Evolutionary conservation across 805 yeast genomes (phyloP).

Genomic region (Maudiozyma turicensis): DNA sequence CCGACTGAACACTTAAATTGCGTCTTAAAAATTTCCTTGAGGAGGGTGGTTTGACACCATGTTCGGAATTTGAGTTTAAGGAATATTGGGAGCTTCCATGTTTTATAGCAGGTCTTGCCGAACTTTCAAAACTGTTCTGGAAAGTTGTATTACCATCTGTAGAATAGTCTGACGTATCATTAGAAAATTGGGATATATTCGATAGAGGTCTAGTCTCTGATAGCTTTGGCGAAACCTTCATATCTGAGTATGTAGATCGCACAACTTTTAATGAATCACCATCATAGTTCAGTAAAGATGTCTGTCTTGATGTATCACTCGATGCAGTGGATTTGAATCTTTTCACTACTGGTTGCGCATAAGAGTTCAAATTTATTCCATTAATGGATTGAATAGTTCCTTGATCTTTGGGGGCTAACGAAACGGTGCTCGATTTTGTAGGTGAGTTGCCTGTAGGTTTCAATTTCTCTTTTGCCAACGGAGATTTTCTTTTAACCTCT

Average conservation of each 20-base stretch:
- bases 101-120: background rate
- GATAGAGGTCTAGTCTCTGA: constrained; percentile 39
- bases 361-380: background rate
- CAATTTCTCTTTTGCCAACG: background rate
- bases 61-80: constrained; percentile 8
- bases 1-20: constrained; percentile 30
- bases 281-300: constrained; percentile 24
- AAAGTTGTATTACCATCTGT: constrained; percentile 26
- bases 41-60: background rate
- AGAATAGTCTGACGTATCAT: constrained; percentile 42
- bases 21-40: constrained; percentile 22
- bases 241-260: constrained; percentile 8
- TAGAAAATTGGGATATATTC: constrained; percentile 41
- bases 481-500: background rate
- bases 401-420: background rate
- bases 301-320: constrained; percentile 23
- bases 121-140: constrained; percentile 2
- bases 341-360: constrained; percentile 14
- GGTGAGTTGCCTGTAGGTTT: no score
- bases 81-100: constrained; percentile 13
- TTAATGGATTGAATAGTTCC: background rate
- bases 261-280: constrained; percentile 9
- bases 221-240: constrained; percentile 7
- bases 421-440: background rate
- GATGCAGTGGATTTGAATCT: constrained; percentile 20